phyloP scores from a whole-genome alignment of 2,329 filamentous ascomycete genomes.

The Aspergillus sp. region DNA sequence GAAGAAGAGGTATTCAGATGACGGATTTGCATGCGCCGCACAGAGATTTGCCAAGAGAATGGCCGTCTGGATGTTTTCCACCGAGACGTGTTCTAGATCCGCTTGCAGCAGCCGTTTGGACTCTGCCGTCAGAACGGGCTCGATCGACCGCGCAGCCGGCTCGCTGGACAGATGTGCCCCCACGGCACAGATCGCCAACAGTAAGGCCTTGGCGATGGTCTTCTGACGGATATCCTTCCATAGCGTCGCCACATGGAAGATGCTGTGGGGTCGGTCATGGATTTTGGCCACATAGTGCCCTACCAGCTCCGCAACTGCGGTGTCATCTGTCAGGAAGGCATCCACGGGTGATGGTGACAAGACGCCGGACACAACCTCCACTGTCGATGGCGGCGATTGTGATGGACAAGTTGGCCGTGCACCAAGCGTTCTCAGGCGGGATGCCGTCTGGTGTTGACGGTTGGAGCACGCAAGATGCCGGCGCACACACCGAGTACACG shows the following conservation, averaged over 20 bases:
- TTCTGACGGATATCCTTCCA: neutral
- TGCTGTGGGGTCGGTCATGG: conserved; percentile 7
- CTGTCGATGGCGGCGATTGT: neutral
- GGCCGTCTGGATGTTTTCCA: conserved; percentile 33
- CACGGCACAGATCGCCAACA: conserved; percentile 3
- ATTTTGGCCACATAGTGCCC: conserved; percentile 3
- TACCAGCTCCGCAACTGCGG: neutral
- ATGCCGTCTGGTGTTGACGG: neutral
- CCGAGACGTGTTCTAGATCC: conserved; percentile 31
- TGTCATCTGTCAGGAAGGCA: neutral
- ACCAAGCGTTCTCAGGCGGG: neutral
- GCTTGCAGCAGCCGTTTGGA: conserved; percentile 41
- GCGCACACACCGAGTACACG: neutral
- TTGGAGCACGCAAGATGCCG: neutral
- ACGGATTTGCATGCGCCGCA: conserved; percentile 22
- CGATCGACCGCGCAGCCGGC: neutral
- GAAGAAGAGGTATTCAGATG: conserved; percentile 31
- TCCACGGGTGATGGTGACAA: too few relatives aligned
- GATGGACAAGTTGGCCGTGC: neutral
- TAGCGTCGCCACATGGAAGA: conserved; percentile 4
- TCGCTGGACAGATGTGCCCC: neutral
- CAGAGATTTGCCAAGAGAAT: conserved; percentile 30
- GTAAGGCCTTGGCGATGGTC: neutral
- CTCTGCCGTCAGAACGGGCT: neutral
- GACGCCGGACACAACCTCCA: too few relatives aligned